These are phyloP conservation scores for Mycosphaerella sp. DNA, from an alignment of 2,329 filamentous ascomycete genomes.

Conservation along the genomic window DNA sequence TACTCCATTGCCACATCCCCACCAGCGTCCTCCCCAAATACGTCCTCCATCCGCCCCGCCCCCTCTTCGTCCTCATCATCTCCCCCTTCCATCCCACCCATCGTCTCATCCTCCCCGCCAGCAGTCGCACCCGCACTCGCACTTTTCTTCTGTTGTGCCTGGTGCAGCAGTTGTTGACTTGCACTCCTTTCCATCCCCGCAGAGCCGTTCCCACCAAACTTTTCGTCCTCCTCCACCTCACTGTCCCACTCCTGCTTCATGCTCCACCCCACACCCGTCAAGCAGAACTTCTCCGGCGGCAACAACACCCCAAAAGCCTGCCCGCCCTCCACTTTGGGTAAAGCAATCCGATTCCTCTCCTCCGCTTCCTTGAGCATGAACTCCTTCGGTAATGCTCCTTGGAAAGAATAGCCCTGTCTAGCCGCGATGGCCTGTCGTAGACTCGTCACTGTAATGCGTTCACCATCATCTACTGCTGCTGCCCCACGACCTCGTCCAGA, in stretches of 20 bases:
- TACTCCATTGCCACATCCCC: conserved; percentile 33
- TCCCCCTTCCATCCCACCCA: conserved; percentile 41
- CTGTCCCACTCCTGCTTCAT: conserved; percentile 55
- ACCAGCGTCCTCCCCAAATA: conserved; percentile 35
- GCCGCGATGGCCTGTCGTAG: conserved; percentile 67
- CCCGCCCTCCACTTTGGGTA: conserved; percentile 48
- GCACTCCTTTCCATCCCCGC: conserved; percentile 15
- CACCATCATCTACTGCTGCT: conserved; percentile 40
- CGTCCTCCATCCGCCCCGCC: conserved; percentile 39
- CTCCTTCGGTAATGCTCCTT: conserved; percentile 61
- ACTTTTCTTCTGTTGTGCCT: conserved; percentile 11
- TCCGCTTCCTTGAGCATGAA: conserved; percentile 69
- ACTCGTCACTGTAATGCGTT: conserved; percentile 57
- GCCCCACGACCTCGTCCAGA: conserved; percentile 22
- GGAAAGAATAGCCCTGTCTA: conserved; percentile 64
- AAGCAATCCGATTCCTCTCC: conserved; percentile 60
- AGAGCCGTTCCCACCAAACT: conserved; percentile 40
- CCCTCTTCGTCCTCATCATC: conserved; percentile 36
- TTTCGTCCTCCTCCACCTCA: conserved; percentile 42
- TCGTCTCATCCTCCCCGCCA: conserved; percentile 27
- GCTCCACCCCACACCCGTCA: conserved; percentile 52
- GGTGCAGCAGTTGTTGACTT: conserved; percentile 16
- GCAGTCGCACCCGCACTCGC: background rate
- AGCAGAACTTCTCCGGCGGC: conserved; percentile 57
- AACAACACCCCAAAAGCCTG: conserved; percentile 53